Conservation (phyloP, 331 rosid genomes). For the Quercus tomentella region DNA sequence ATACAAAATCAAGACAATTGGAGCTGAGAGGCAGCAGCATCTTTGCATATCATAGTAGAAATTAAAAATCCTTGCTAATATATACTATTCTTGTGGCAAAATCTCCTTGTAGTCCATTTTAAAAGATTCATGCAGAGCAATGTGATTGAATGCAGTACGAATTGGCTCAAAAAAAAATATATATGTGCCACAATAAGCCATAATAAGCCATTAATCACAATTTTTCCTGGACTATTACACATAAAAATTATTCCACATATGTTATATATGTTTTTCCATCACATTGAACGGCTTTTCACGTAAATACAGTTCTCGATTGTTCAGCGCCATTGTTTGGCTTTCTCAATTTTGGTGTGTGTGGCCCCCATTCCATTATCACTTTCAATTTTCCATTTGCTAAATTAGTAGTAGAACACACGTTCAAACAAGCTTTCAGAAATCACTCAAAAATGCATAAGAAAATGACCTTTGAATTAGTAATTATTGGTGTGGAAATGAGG, state of each 20-base stretch:
- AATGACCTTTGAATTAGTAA: background rate
- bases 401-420: background rate
- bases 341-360: background rate
- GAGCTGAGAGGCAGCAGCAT: background rate
- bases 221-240: background rate
- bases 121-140: background rate
- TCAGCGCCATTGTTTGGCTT: background rate
- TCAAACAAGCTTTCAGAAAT: background rate
- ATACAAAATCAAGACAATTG: background rate
- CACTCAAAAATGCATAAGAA: background rate
- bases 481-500: background rate
- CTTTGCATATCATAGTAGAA: background rate
- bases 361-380: background rate
- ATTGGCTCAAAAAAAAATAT: background rate
- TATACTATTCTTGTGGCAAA: background rate
- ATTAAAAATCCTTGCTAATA: background rate
- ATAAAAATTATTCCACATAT: background rate
- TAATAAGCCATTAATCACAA: background rate
- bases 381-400: background rate
- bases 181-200: background rate
- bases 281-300: background rate
- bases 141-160: background rate
- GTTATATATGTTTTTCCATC: background rate
- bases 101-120: background rate
- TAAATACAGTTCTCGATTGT: background rate